Evolutionary conservation across 768 basidiomycete genomes (phyloP), one percentile per base, ranked within the genome.

Genomic region (Fomitopsis serialis): DNA sequence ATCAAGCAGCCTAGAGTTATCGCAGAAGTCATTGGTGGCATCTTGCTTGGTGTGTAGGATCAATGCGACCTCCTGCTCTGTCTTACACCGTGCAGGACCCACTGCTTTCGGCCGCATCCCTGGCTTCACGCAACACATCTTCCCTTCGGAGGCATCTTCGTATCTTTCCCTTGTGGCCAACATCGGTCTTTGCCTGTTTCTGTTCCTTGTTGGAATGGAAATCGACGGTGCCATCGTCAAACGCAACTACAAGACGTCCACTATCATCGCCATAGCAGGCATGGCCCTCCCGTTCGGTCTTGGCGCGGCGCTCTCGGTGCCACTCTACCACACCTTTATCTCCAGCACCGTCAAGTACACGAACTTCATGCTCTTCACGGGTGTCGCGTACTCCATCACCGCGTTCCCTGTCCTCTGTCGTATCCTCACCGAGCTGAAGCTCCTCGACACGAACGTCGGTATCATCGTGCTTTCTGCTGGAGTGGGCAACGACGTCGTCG

Each of bases 1-100:
- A 81, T 96, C 34, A 83, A 81, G 32, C 95, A 98, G 63, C 96
- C 96, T 1, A 77, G 85, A n/a, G 95, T 98, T 55, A 92, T 97
- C 49, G 84, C 93, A 40, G 95, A 98, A 67, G 87, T 97, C 54
- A 81, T 98, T 52, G 92, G 86, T 0, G 96, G 96, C 21, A 84
- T 98, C 58, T 62, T 98, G 21, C 78, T 98, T 11, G 94, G 93
- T 40, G 37, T 71, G 70, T 0, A 72, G 48, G 7, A 2, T 50
- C 13, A 15, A 9, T 25, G 9, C 19, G 2, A 1, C 54, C 81
- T 97, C 54, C 90, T 84, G 0, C n/a, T 95, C 94, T 19, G 82
- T 98, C 58, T 62, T 96, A 21, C 79, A 97, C 13, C 58, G 63
- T 40, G 6, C 37, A 40, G 37, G 37, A 4, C 82, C 82, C 0